Evolutionary conservation across 495 filamentous ascomycete species (phyloP), one percentile per base, ranked within the genome.

Genomic region (Daldinia bambusicola): DNA sequence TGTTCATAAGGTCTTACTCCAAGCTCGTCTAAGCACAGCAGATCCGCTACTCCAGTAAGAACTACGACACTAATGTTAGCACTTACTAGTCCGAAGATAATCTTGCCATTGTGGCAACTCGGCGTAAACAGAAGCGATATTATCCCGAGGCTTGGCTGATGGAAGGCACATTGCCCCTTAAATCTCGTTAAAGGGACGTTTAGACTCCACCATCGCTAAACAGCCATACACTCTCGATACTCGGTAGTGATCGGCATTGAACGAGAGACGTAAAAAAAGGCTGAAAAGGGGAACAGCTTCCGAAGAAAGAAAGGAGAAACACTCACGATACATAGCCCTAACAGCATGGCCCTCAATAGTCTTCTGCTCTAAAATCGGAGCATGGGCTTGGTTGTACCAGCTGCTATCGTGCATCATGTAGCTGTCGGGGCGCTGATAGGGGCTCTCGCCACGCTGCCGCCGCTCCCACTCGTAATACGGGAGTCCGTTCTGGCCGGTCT

Each of bases 281-380:
- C 43, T 48, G 43, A 48, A 48, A 22, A 22, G 43, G 43, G n/a
- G 14, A 20, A 43, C 50, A 61, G 16, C 16, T 48, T 48, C 43
- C 18, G 43, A 22, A 16, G 1, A 26, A 26, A 3, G 26, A 26
- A 26, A 26, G 26, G 3, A 26, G 3, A 12, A 30, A 18, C 12
- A 73, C 70, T 64, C 51, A 73, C 70, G 80, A 66, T 89, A 89
- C 83, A 88, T 85, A 0, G 86, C 86, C 38, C 88, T 82, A n/a
- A 90, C 88, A 6, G 85, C 80, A 59, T 89, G 87, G 0, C 88
- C 87, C 60, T 88, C 84, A 37, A 90, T 80, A 2, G 84, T 85
- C 41, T 82, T 72, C 69, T 89, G 85, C 32, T 87, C 77, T 6
- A 81, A 71, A n/a, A 88, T 84, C 10, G 86, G 86, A 22, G 74